A percentile compares a stretch with the other conserved stretches of the same genome.
phyloP scores from a whole-genome alignment of 805 yeast species.

The Lipomyces orientalis region DNA sequence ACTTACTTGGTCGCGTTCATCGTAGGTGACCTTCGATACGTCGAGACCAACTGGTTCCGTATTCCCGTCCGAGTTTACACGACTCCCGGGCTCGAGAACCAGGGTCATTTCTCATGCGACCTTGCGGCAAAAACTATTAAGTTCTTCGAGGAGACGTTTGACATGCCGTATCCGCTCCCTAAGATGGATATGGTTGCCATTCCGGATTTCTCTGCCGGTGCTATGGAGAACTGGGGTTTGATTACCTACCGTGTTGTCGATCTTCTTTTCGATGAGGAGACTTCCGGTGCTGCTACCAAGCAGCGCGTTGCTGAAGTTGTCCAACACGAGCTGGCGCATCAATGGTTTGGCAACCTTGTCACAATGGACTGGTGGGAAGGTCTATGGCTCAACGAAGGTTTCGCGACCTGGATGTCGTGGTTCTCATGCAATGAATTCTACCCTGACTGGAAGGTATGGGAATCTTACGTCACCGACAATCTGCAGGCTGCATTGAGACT shows the following conservation, averaged over 20 bases:
- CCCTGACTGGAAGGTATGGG: slow-evolving; percentile 84
- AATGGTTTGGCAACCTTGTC: slow-evolving; percentile 89
- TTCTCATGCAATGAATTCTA: slow-evolving; percentile 68
- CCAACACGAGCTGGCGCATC: slow-evolving; percentile 86
- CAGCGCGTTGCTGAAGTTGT: slow-evolving; percentile 74
- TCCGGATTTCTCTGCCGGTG: slow-evolving; percentile 80
- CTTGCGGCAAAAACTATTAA: slow-evolving; percentile 66
- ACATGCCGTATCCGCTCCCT: slow-evolving; percentile 77
- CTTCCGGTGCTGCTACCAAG: slow-evolving; percentile 63
- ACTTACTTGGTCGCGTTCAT: slow-evolving; percentile 76
- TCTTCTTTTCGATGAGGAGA: slow-evolving; percentile 69
- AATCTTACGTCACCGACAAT: slow-evolving; percentile 76
- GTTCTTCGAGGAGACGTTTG: slow-evolving; percentile 70
- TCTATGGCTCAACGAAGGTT: slow-evolving; percentile 87
- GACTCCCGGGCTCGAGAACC: slow-evolving; percentile 67
- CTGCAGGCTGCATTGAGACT: slow-evolving; percentile 75
- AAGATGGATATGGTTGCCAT: slow-evolving; percentile 81
- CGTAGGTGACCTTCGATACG: slow-evolving; percentile 69
- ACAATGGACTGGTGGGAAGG: slow-evolving; percentile 97
- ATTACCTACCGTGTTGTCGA: slow-evolving; percentile 70
- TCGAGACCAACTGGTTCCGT: slow-evolving; percentile 59
- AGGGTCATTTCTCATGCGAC: slow-evolving; percentile 68
- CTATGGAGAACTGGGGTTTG: slow-evolving; percentile 92
- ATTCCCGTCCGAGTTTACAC: slow-evolving; percentile 74
- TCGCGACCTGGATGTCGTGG: slow-evolving; percentile 86